phyloP scores from a whole-genome alignment of 306 rosid species.

The Arachis stenosperma region DNA sequence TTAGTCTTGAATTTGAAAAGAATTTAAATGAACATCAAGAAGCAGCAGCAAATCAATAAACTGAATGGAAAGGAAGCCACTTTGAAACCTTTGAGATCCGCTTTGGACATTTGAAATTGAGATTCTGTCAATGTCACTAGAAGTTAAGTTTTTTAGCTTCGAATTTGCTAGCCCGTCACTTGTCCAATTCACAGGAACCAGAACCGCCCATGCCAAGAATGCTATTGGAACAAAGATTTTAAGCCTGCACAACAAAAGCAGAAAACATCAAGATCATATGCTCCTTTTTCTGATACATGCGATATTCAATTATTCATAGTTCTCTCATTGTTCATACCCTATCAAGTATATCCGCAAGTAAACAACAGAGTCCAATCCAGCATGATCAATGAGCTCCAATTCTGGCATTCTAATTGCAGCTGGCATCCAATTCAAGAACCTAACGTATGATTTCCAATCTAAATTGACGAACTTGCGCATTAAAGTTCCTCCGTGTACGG shows the following conservation, averaged over 20 bases:
- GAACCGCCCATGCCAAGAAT: slow-evolving; percentile 72
- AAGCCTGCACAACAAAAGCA: slow-evolving; percentile 60
- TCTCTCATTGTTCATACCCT: slow-evolving; percentile 57
- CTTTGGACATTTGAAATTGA: slow-evolving; percentile 72
- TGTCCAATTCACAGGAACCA: slow-evolving; percentile 88
- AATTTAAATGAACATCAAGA: slow-evolving; percentile 23
- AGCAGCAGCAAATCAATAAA: slow-evolving; percentile 2
- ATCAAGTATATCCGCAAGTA: slow-evolving; percentile 91
- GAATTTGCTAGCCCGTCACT: slow-evolving; percentile 41
- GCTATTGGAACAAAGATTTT: slow-evolving; percentile 96
- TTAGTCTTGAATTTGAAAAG: neutral
- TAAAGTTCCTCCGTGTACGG: slow-evolving; percentile 68
- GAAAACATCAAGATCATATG: slow-evolving; percentile 27
- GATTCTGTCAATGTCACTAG: slow-evolving; percentile 85
- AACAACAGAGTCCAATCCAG: slow-evolving; percentile 95
- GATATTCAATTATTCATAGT: neutral
- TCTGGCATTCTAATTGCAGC: slow-evolving; percentile 95
- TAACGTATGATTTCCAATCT: slow-evolving; percentile 74
- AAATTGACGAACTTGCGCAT: slow-evolving; percentile 80
- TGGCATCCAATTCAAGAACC: slow-evolving; percentile 93
- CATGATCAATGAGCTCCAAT: slow-evolving; percentile 93
- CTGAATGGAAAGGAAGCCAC: neutral
- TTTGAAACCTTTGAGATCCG: slow-evolving; percentile 65
- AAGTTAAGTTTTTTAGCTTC: slow-evolving; percentile 55
- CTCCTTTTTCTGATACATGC: slow-evolving; percentile 12